Evolutionary conservation across 495 filamentous ascomycete genomes (phyloP), one percentile per base, ranked within the genome.

Genomic region (Monascus purpureus): DNA sequence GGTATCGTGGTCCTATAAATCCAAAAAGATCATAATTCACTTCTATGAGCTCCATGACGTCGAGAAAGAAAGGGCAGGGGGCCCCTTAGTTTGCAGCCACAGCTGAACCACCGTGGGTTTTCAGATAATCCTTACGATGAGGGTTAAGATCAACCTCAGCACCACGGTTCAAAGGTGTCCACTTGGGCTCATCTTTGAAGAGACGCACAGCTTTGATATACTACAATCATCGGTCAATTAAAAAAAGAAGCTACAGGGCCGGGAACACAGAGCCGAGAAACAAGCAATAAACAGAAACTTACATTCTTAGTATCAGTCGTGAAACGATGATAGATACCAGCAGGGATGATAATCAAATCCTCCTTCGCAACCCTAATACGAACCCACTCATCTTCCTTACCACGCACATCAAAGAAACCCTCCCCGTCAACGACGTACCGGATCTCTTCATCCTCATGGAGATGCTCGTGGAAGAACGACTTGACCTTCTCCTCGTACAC

Each of bases 371-470:
- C 50, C 41, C 57, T 55, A 33, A 96, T 87, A 30, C 90, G 67
- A 23, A 97, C 73, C 90, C 90, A 97, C 45, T 80, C 74, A 46
- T 87, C 73, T 8, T 55, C 49, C 33, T 53, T 31, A 41, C 70
- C 77, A 14, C 92, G 65, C 6, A 96, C 85, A 55, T 97, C 90
- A 52, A 97, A 97, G 59, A 81, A 97, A 1, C 90, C 90, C 31
- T 71, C 62, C 1, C 90, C 90, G 39, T 83, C 90, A 17, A 85
- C 63, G 43, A 97, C 82, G 47, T 95, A 97, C n/a, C 90, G 70
- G 37, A 97, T 97, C 72, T 97, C 90, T 65, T 97, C 90, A 49
- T 96, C 92, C 62, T 97, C 90, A 44, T 97, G 90, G 43, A 96
- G 57, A 55, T 97, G 90, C 67, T 97, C 90, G 27, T 78, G 52